A percentile compares a stretch with the other conserved stretches of the same genome.
phyloP scores from a whole-genome alignment of 1,139 yeast species.

The Magnusiomyces paraingens region DNA sequence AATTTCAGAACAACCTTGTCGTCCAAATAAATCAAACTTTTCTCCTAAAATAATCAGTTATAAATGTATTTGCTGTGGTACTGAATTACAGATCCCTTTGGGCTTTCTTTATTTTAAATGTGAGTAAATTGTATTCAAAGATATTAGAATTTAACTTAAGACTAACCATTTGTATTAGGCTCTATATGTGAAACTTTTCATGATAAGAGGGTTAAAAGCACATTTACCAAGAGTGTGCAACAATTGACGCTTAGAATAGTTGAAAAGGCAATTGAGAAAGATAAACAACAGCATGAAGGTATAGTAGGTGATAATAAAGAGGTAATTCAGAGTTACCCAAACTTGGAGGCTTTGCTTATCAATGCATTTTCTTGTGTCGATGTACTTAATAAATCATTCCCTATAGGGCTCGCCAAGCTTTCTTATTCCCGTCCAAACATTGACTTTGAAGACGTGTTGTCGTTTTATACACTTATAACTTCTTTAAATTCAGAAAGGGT shows the following conservation, averaged over 20 bases:
- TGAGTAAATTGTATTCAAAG: conserved; percentile 17
- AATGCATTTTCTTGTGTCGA: conserved; percentile 23
- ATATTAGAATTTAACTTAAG: not conserved
- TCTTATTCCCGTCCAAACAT: conserved; percentile 28
- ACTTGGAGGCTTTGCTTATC: conserved; percentile 19
- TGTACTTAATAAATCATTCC: conserved; percentile 25
- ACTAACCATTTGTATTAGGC: conserved; percentile 3
- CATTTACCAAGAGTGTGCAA: conserved; percentile 19
- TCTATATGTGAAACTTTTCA: too few species aligned
- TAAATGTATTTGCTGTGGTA: conserved; percentile 55
- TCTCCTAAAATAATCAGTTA: not conserved
- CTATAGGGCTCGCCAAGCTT: conserved; percentile 18
- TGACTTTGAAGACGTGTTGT: conserved; percentile 21
- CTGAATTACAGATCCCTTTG: conserved; percentile 45
- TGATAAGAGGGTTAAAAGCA: conserved; percentile 18
- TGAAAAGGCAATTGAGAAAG: conserved; percentile 6
- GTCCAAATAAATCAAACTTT: not conserved
- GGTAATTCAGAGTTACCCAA: not conserved
- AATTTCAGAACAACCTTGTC: not conserved
- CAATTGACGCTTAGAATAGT: conserved; percentile 12
- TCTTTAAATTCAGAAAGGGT: conserved; percentile 20
- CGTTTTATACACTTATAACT: conserved; percentile 23
- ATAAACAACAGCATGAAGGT: not conserved
- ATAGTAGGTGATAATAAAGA: not conserved
- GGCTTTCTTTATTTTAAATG: conserved; percentile 48